Evolutionary conservation across 257 asterid species (phyloP).

Genomic region (Apocynum venetum): DNA sequence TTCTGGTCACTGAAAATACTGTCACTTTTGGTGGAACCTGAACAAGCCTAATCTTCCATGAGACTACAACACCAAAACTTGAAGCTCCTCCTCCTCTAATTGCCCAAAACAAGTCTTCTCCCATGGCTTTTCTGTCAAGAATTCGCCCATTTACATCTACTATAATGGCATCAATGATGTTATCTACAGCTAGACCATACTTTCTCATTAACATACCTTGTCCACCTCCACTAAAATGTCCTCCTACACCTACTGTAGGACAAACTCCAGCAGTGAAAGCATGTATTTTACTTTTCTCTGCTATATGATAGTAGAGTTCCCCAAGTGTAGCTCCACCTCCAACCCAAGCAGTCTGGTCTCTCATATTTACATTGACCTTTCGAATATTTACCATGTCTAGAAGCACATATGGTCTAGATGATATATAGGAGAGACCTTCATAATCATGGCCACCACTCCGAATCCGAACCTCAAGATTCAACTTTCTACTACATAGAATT

Average conservation of each 20-base stretch:
- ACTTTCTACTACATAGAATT: conserved; percentile 33
- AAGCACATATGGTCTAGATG: conserved; percentile 31
- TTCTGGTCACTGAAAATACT: conserved; percentile 30
- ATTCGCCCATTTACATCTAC: conserved; percentile 35
- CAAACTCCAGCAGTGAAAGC: conserved; percentile 55
- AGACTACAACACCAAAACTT: conserved; percentile 49
- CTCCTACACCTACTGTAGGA: conserved; percentile 59
- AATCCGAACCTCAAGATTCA: conserved; percentile 31
- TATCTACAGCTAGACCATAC: conserved; percentile 49
- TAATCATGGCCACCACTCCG: conserved; percentile 66
- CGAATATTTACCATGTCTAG: conserved; percentile 42
- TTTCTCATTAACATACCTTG: conserved; percentile 47
- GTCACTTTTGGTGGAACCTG: conserved; percentile 40
- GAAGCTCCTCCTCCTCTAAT: conserved; percentile 69
- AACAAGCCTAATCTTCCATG: conserved; percentile 49
- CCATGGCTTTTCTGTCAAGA: conserved; percentile 51
- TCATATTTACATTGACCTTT: conserved; percentile 28
- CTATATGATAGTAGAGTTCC: conserved; percentile 45
- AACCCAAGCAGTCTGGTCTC: conserved; percentile 47
- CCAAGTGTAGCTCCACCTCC: conserved; percentile 56
- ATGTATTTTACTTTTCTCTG: conserved; percentile 26
- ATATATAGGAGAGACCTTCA: conserved; percentile 49
- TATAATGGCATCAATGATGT: conserved; percentile 32
- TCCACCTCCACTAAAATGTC: conserved; percentile 67
- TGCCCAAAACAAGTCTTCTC: conserved; percentile 59